A percentile compares a stretch with the other conserved stretches of the same genome.
These are phyloP conservation scores for Didymella glomerata DNA, from an alignment of 2,329 filamentous ascomycete genomes.

Conservation along the genomic window DNA sequence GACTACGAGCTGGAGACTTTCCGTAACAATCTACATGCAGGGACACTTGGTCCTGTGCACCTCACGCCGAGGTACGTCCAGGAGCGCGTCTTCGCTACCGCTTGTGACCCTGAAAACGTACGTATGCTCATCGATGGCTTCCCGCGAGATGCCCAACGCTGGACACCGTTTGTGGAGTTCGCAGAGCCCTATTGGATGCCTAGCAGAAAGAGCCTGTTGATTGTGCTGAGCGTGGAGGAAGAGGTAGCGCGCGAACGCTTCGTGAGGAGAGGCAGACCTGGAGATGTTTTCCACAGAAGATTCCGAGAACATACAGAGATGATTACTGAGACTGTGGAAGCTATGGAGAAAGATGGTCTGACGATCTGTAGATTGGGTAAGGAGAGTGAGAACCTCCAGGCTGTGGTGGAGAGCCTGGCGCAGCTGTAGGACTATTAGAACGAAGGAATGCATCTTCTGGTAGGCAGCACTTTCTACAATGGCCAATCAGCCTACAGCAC, in stretches of 20 bases:
- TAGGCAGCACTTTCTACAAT: not conserved
- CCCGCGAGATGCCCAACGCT: constrained; percentile 16
- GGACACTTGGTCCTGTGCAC: constrained; percentile 13
- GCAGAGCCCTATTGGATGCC: constrained; percentile 15
- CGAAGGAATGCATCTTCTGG: not conserved
- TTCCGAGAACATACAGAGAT: constrained; percentile 14
- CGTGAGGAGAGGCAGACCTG: constrained; percentile 14
- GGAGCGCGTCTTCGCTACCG: constrained; percentile 19
- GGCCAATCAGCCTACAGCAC: not conserved
- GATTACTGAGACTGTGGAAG: constrained; percentile 11
- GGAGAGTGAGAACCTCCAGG: not conserved
- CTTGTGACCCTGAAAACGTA: not conserved
- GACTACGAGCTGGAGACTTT: constrained; percentile 10
- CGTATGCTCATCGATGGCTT: constrained; percentile 25
- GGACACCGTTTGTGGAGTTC: constrained; percentile 13
- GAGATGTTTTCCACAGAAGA: constrained; percentile 24
- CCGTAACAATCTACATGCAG: constrained; percentile 9
- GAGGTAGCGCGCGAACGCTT: constrained; percentile 12
- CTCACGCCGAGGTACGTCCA: constrained; percentile 17
- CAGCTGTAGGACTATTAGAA: not conserved
- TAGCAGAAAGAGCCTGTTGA: not conserved
- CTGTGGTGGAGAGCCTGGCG: not conserved
- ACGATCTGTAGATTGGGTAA: not conserved
- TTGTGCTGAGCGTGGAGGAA: constrained; percentile 13
- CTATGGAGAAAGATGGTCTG: constrained; percentile 10